Percentiles rank a stretch among this genome's conserved stretches.
Evolutionary conservation across 768 basidiomycete genomes (phyloP).

Genomic region (Serendipita sp.): DNA sequence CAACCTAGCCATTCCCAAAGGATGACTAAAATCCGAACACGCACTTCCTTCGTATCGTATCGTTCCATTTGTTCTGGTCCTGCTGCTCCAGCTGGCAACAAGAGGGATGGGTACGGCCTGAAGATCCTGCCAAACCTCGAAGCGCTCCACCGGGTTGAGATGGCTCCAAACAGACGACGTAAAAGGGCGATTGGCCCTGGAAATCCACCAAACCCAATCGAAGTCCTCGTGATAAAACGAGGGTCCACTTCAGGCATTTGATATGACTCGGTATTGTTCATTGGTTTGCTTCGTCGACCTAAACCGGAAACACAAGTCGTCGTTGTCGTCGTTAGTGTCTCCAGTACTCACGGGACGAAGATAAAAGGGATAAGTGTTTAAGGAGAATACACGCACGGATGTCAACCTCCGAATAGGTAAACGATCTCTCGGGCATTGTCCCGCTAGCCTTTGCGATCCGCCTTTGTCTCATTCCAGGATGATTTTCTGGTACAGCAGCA

Average conservation of each 20-base stretch:
- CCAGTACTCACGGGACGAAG: too few species aligned
- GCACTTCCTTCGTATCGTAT: background rate
- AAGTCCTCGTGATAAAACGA: background rate
- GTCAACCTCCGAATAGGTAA: background rate
- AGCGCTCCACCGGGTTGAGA: background rate
- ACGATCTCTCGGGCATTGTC: background rate
- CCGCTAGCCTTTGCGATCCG: background rate
- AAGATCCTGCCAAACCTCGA: background rate
- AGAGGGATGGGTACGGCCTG: background rate
- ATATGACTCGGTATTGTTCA: background rate
- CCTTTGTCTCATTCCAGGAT: background rate
- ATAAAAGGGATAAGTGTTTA: background rate
- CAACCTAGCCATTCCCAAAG: background rate
- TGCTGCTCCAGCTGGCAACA: background rate
- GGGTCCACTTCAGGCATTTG: background rate
- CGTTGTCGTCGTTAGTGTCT: background rate
- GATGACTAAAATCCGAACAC: background rate
- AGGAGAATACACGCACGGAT: background rate
- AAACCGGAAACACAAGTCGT: background rate
- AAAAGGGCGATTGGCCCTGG: background rate
- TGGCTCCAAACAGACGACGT: background rate
- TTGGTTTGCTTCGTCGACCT: background rate
- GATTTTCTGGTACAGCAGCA: background rate
- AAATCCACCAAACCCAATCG: slow-evolving; percentile 5
- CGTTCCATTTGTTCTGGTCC: background rate